Base-by-base conservation (phyloP, 352 stramenopile genomes). In the Plasmopara muralis region DNA sequence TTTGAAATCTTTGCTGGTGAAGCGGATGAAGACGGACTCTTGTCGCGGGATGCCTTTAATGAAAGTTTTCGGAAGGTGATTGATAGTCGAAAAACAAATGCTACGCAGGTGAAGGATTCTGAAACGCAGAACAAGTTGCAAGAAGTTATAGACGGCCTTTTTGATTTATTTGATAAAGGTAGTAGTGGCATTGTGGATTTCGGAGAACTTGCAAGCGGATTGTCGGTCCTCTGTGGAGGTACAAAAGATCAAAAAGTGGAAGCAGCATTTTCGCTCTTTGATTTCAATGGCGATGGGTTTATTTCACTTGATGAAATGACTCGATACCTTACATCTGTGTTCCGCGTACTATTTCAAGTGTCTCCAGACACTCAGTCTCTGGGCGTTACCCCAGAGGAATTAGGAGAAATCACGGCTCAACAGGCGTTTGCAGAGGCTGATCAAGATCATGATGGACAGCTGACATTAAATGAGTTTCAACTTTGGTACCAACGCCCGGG, bases 201-300 rank as follows among this genome's bases (percentile, higher is more conserved):
- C 61, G 75, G 74, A 20, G 82, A 94, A 52, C 64, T 96, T 38
- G 83, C 76, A 6, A 89, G 76, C 16, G 86, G 86, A 3, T 43
- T 96, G 13, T 92, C 81, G 4, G 74, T 95, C 18, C 60, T 96
- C 9, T 93, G 80, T 30, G 82, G 72, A 5, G 86, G 86, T 28
- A 93, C 83, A 7, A 88, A 93, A 52, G 66, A 91, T 29, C 83
- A 96, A 39, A 94, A 94, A 51, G 75, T 93, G 16, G 66, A 88
- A 30, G 79, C 83, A 8, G 85, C 83, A 9, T 96, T 96, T 43
- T 71, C 72, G 9, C 56, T 96, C 1, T 92, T 94, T 53, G 87
- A 96, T 53, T 89, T 91, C 47, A 92, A 96, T 56, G 81, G 80
- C 29, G 87, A 96, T 55, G 83, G 84, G 0, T 92, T 85, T 50